Conservation (phyloP, 2,329 filamentous ascomycete genomes). For the Venturia effusa region DNA sequence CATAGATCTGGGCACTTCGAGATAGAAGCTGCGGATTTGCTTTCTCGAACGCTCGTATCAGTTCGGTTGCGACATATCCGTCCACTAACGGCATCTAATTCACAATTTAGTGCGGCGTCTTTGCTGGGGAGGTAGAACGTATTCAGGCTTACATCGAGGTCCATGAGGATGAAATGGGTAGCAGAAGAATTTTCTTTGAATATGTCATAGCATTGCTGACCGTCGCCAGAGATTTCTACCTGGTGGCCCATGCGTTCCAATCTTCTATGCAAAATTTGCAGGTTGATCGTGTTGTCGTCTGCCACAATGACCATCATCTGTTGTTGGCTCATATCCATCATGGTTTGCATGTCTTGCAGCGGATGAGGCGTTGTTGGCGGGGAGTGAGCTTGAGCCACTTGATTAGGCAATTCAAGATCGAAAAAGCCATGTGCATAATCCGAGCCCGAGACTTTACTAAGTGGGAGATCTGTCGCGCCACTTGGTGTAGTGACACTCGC, state of each 20-base stretch:
- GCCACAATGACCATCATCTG: conserved; percentile 62
- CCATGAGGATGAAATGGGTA: conserved; percentile 80
- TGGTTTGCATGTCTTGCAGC: conserved; percentile 14
- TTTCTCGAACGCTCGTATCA: conserved; percentile 66
- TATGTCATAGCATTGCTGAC: conserved; percentile 66
- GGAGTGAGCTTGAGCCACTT: not conserved
- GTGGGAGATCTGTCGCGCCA: not conserved
- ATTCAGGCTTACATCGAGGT: conserved; percentile 62
- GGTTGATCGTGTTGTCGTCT: conserved; percentile 81
- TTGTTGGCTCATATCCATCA: conserved; percentile 18
- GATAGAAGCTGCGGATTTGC: conserved; percentile 41
- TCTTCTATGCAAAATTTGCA: conserved; percentile 67
- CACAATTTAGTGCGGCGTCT: conserved; percentile 1
- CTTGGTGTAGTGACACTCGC: not conserved
- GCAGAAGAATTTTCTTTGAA: conserved; percentile 51
- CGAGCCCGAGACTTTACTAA: not conserved
- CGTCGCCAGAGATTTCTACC: conserved; percentile 65
- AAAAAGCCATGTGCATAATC: conserved; percentile 1
- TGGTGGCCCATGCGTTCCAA: conserved; percentile 65
- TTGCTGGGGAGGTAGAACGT: not conserved
- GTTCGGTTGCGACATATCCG: conserved; percentile 68
- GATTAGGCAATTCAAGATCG: not conserved
- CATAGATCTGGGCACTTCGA: conserved; percentile 45
- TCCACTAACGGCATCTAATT: conserved; percentile 87
- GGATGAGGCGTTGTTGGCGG: not conserved